phyloP scores from a whole-genome alignment of 2,329 filamentous ascomycete species.

The Claviceps quebecensis region DNA sequence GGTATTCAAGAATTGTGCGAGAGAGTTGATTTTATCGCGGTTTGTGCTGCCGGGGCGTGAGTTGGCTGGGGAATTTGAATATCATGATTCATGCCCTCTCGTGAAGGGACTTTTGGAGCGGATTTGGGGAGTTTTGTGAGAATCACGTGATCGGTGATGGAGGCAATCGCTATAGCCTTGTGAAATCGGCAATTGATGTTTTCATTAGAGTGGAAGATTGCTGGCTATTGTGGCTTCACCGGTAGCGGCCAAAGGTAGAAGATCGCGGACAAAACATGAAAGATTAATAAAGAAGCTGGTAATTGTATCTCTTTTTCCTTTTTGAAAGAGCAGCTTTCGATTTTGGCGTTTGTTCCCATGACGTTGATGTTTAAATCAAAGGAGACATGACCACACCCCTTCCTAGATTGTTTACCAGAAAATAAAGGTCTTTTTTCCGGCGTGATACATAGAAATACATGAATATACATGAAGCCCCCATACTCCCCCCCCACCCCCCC shows the following conservation, averaged over 20 bases:
- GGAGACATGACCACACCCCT: too few relatives aligned
- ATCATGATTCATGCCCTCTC: not conserved
- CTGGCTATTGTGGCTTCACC: too few relatives aligned
- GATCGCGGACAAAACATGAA: not conserved
- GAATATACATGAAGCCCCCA: conserved; percentile 15
- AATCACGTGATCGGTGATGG: not conserved
- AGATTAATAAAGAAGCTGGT: not conserved
- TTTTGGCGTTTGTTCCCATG: too few relatives aligned
- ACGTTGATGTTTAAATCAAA: too few relatives aligned
- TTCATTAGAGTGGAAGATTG: not conserved
- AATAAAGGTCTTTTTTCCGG: not conserved
- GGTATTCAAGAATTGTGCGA: not conserved
- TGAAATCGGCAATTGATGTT: too few relatives aligned
- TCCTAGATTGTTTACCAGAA: too few relatives aligned
- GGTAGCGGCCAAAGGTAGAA: too few relatives aligned
- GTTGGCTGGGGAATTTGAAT: not conserved
- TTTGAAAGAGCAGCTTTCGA: not conserved
- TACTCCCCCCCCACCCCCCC: not conserved
- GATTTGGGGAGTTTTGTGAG: not conserved
- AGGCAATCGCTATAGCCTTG: not conserved
- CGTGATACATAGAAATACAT: conserved; percentile 21
- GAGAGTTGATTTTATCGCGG: too few relatives aligned
- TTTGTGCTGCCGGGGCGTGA: too few relatives aligned
- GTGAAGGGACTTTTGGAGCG: not conserved
- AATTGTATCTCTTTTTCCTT: not conserved